Percentiles rank a stretch among this genome's conserved stretches.
Evolutionary conservation across 2,329 filamentous ascomycete genomes (phyloP).

Genomic region (Anisogramma anomala): DNA sequence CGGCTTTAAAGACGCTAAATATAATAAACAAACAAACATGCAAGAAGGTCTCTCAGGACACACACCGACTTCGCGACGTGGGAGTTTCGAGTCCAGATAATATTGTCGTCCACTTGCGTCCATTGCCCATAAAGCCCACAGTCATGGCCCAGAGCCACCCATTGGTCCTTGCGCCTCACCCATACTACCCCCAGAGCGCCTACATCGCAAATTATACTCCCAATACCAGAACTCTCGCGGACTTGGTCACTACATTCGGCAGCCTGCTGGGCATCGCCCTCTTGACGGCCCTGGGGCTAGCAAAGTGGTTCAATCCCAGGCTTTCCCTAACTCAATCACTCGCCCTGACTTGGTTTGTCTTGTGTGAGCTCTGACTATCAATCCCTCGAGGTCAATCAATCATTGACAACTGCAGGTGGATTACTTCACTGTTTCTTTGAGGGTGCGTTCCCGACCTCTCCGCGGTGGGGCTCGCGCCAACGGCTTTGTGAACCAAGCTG

Average conservation of each 20-base stretch:
- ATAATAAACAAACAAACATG: too few species aligned
- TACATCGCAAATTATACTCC: constrained; percentile 33
- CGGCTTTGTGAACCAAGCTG: too few species aligned
- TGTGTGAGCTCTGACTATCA: too few species aligned
- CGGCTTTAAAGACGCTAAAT: too few species aligned
- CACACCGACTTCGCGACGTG: too few species aligned
- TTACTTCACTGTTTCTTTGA: constrained; percentile 74
- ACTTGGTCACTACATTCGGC: constrained; percentile 29
- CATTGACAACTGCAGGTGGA: constrained; percentile 36
- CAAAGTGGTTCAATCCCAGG: constrained; percentile 21
- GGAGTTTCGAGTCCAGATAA: too few species aligned
- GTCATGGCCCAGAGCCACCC: constrained; percentile 9
- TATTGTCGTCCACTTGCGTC: too few species aligned
- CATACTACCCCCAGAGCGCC: constrained; percentile 37
- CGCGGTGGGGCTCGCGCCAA: too few species aligned
- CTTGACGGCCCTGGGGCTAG: constrained; percentile 22
- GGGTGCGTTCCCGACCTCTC: constrained; percentile 32
- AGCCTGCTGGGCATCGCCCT: constrained; percentile 26
- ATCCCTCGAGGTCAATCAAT: too few species aligned
- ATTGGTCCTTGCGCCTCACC: constrained; percentile 24
- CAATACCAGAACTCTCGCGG: constrained; percentile 30
- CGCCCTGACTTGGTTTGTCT: constrained; percentile 40
- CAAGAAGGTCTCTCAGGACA: too few species aligned
- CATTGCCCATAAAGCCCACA: too few species aligned
- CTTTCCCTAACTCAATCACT: constrained; percentile 30